Evolutionary conservation across 192 early-diverging fungal species (phyloP).

Genomic region (Coemansia sp.): DNA sequence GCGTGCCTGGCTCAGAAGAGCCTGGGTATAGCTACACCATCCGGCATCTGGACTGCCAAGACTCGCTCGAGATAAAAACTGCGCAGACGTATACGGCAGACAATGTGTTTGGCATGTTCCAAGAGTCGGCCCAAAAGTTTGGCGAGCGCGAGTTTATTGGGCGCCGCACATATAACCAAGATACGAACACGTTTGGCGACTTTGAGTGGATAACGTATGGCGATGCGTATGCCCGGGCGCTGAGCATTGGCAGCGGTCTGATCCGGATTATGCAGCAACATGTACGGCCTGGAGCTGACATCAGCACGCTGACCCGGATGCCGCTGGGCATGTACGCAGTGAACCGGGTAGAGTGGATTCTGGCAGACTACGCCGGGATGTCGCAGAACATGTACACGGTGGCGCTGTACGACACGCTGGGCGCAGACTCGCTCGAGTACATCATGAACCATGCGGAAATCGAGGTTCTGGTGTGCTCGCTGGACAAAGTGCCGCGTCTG

Average conservation of each 20-base stretch:
- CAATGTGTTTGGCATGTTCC: slow-evolving; percentile 48
- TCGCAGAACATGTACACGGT: slow-evolving; percentile 68
- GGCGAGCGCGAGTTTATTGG: slow-evolving; percentile 65
- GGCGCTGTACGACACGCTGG: slow-evolving; percentile 88
- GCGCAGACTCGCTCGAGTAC: slow-evolving; percentile 77
- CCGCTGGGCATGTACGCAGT: slow-evolving; percentile 70
- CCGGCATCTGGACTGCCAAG: slow-evolving; percentile 42
- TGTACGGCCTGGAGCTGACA: slow-evolving; percentile 37
- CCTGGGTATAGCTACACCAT: slow-evolving; percentile 48
- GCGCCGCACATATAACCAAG: slow-evolving; percentile 60
- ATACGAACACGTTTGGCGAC: slow-evolving; percentile 61
- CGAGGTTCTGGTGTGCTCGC: slow-evolving; percentile 64
- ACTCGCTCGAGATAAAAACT: slow-evolving; percentile 26
- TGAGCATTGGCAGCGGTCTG: slow-evolving; percentile 70
- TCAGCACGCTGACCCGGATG: slow-evolving; percentile 31
- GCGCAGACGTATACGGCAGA: slow-evolving; percentile 27
- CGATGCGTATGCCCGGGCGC: slow-evolving; percentile 60
- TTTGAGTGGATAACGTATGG: slow-evolving; percentile 74
- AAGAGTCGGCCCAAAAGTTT: slow-evolving; percentile 54
- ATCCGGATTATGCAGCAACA: slow-evolving; percentile 60
- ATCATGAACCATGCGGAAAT: slow-evolving; percentile 85
- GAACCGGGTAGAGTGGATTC: slow-evolving; percentile 77
- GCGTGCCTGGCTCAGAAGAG: slow-evolving; percentile 49
- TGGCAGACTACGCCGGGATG: slow-evolving; percentile 66
- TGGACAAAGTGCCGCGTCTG: slow-evolving; percentile 61